Evolutionary conservation across 495 filamentous ascomycete genomes (phyloP).

Genomic region (Penicillium verhagenii): DNA sequence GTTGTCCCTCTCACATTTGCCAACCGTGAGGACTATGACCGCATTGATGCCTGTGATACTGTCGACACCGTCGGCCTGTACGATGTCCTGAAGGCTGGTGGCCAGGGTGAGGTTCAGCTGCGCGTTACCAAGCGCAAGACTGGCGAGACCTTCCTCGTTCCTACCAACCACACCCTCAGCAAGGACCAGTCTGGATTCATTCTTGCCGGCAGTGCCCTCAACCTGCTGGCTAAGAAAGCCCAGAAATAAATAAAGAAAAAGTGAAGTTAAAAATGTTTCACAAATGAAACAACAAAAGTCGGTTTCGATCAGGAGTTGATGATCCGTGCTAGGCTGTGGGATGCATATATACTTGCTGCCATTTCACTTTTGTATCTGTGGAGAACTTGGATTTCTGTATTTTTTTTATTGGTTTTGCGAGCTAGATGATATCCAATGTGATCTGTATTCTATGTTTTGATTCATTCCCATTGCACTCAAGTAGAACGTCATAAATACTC

Average conservation of each 20-base stretch:
- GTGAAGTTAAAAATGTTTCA: neutral
- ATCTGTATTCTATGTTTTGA: constrained; percentile 26
- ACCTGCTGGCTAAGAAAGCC: constrained; percentile 67
- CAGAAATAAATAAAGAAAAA: constrained; percentile 10
- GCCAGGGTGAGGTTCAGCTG: constrained; percentile 73
- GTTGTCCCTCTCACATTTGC: constrained; percentile 90
- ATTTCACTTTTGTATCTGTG: constrained; percentile 11
- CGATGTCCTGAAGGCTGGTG: constrained; percentile 74
- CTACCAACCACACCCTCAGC: constrained; percentile 69
- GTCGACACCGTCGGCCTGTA: constrained; percentile 79
- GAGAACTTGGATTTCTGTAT: constrained; percentile 16
- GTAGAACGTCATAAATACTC: no score
- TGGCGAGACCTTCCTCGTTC: constrained; percentile 56
- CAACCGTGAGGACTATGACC: constrained; percentile 83
- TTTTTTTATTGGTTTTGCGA: constrained; percentile 15
- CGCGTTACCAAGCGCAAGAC: constrained; percentile 59
- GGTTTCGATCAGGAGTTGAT: constrained; percentile 23
- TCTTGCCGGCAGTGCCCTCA: constrained; percentile 90
- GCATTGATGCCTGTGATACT: constrained; percentile 74
- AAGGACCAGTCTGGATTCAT: constrained; percentile 88
- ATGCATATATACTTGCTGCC: constrained; percentile 17
- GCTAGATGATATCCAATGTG: constrained; percentile 36
- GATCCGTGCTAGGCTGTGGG: constrained; percentile 12
- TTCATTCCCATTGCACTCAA: neutral
- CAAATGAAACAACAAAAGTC: constrained; percentile 13